Percentiles rank a stretch among this genome's conserved stretches.
phyloP scores from a whole-genome alignment of 2,329 filamentous ascomycete genomes.

The Thielaviopsis musarum region DNA sequence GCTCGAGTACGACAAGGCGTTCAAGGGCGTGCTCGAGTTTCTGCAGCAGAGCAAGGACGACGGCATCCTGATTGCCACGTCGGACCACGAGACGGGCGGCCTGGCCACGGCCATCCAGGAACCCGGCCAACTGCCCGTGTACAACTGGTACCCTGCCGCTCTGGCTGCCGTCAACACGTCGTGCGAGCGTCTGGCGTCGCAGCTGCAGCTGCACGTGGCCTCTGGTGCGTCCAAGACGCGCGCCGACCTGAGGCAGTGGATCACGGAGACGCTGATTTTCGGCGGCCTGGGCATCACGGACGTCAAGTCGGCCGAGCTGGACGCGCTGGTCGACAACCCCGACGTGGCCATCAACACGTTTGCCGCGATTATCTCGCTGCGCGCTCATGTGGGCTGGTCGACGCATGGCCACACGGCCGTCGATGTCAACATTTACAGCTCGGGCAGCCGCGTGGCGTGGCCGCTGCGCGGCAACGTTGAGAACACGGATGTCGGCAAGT shows the following conservation, averaged over 20 bases:
- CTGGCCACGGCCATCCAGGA: slow-evolving; percentile 60
- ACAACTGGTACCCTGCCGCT: slow-evolving; percentile 66
- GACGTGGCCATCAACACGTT: slow-evolving; percentile 41
- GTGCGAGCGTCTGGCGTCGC: slow-evolving; percentile 49
- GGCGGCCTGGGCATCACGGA: slow-evolving; percentile 63
- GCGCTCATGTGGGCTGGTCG: slow-evolving; percentile 83
- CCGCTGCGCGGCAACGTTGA: slow-evolving; percentile 72
- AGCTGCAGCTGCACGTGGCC: slow-evolving; percentile 44
- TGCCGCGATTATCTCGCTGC: slow-evolving; percentile 70
- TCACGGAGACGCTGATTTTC: slow-evolving; percentile 50
- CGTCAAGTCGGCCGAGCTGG: slow-evolving; percentile 53
- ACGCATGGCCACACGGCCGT: slow-evolving; percentile 88
- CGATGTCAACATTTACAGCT: slow-evolving; percentile 93
- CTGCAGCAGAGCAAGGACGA: slow-evolving; percentile 56
- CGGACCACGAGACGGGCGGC: slow-evolving; percentile 92
- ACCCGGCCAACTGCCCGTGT: slow-evolving; percentile 35
- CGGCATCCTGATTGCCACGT: slow-evolving; percentile 73
- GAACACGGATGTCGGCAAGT: slow-evolving; percentile 81
- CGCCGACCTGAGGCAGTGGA: slow-evolving; percentile 40
- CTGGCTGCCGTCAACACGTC: slow-evolving; percentile 64
- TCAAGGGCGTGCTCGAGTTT: slow-evolving; percentile 71
- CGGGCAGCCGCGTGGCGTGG: slow-evolving; percentile 44
- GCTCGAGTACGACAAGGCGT: slow-evolving; percentile 81
- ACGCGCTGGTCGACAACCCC: slow-evolving; percentile 42
- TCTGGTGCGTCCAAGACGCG: slow-evolving; percentile 18